Percentiles rank a stretch among this genome's conserved stretches.
Conservation (phyloP, 2,329 filamentous ascomycete species). For the Calonectria pteridis region DNA sequence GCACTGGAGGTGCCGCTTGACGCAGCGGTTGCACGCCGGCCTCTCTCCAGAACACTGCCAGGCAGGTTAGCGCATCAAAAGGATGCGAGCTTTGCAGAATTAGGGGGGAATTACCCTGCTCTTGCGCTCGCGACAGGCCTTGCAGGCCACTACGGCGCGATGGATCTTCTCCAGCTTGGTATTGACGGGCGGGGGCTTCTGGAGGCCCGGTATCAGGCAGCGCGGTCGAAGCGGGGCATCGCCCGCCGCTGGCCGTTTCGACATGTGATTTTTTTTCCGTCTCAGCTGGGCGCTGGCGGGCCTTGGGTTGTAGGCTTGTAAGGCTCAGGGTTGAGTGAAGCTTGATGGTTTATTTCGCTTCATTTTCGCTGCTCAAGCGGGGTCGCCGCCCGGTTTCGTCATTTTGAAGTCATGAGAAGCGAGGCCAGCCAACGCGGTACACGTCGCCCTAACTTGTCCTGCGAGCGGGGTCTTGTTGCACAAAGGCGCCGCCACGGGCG, state of each 20-base stretch:
- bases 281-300: background rate
- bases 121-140: background rate
- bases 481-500: too few relatives aligned
- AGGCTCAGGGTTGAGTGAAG: too few relatives aligned
- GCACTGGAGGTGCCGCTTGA: constrained; percentile 27
- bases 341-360: too few relatives aligned
- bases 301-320: too few relatives aligned
- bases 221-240: too few relatives aligned
- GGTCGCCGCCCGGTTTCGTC: too few relatives aligned
- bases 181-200: background rate
- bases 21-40: constrained; percentile 42
- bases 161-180: background rate
- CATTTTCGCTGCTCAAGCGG: too few relatives aligned
- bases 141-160: background rate
- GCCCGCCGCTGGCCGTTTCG: background rate
- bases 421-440: too few relatives aligned
- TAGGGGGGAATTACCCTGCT: background rate
- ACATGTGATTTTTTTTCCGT: background rate
- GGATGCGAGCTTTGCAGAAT: background rate
- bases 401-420: too few relatives aligned
- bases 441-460: too few relatives aligned
- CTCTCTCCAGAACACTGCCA: constrained; percentile 44
- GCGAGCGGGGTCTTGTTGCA: too few relatives aligned
- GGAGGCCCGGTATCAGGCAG: background rate
- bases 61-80: background rate